Conservation (phyloP, 73 alveolate genomes). For the Paramecium tetraurelia region DNA sequence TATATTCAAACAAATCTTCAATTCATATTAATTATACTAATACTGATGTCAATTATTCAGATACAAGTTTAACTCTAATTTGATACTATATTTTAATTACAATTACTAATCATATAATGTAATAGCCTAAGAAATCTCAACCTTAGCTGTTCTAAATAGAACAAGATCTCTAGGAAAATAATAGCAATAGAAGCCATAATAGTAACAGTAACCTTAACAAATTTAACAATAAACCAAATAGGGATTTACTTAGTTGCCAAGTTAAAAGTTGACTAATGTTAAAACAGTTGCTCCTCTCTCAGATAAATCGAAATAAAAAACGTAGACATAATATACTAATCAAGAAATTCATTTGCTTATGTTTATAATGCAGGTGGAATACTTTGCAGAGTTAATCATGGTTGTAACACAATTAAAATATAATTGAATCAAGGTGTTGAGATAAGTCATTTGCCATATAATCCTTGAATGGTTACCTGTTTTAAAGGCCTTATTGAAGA, state of each 20-base stretch:
- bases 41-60: background rate
- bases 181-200: background rate
- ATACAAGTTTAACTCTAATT: background rate
- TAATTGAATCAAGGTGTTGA: conserved; percentile 78
- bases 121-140: background rate
- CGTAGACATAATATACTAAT: background rate
- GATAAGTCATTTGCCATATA: conserved; percentile 75
- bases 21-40: background rate
- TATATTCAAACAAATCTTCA: background rate
- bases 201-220: background rate
- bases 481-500: conserved; percentile 95
- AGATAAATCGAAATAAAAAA: conserved; percentile 45
- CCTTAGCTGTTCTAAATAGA: background rate
- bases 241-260: conserved; percentile 54
- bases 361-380: conserved; percentile 96
- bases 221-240: background rate
- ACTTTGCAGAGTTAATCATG: conserved; percentile 93
- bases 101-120: background rate
- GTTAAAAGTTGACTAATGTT: conserved; percentile 32
- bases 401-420: conserved; percentile 76
- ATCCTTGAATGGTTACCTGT: conserved; percentile 90
- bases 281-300: conserved; percentile 57
- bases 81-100: background rate
- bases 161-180: background rate
- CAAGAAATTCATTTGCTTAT: conserved; percentile 78